Conservation (phyloP, 2,329 filamentous ascomycete species). For the Penicillium frequentans region DNA sequence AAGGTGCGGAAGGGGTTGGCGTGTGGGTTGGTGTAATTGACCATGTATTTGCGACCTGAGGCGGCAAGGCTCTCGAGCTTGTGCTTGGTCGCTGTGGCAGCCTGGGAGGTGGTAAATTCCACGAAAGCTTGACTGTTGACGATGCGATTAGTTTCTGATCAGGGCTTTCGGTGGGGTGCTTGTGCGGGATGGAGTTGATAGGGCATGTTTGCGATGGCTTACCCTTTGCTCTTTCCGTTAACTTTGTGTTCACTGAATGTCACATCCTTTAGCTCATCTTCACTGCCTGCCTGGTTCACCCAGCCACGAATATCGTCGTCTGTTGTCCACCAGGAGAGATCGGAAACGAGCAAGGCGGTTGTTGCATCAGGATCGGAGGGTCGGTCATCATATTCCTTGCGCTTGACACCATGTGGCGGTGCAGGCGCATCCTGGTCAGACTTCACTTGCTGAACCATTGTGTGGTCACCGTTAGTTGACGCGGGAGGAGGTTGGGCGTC, state of each 20-base stretch:
- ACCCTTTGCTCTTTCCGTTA: constrained; percentile 99
- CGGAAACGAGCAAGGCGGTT: constrained; percentile 78
- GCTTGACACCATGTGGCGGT: constrained; percentile 57
- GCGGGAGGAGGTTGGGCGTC: not conserved
- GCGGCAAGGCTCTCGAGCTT: constrained; percentile 68
- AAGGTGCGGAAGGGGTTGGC: constrained; percentile 88
- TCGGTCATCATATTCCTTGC: constrained; percentile 60
- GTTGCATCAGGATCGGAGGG: constrained; percentile 61
- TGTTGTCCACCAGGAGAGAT: constrained; percentile 94
- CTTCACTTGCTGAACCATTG: constrained; percentile 20
- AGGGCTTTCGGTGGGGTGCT: not conserved
- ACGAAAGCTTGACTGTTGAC: constrained; percentile 69
- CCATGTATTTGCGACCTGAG: constrained; percentile 64
- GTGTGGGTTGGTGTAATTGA: constrained; percentile 73
- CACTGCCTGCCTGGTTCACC: constrained; percentile 74
- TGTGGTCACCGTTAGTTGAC: constrained; percentile 9
- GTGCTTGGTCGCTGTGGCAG: constrained; percentile 81
- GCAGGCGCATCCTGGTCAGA: constrained; percentile 16
- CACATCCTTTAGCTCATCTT: constrained; percentile 84
- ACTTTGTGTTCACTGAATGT: constrained; percentile 99
- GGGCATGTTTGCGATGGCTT: constrained; percentile 31
- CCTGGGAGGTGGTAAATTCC: constrained; percentile 79
- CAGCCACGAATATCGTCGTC: constrained; percentile 93
- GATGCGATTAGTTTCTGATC: not conserved
- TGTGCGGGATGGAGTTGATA: not conserved